phyloP scores from a whole-genome alignment of 2,329 filamentous ascomycete species.

The Fusarium beomiforme region DNA sequence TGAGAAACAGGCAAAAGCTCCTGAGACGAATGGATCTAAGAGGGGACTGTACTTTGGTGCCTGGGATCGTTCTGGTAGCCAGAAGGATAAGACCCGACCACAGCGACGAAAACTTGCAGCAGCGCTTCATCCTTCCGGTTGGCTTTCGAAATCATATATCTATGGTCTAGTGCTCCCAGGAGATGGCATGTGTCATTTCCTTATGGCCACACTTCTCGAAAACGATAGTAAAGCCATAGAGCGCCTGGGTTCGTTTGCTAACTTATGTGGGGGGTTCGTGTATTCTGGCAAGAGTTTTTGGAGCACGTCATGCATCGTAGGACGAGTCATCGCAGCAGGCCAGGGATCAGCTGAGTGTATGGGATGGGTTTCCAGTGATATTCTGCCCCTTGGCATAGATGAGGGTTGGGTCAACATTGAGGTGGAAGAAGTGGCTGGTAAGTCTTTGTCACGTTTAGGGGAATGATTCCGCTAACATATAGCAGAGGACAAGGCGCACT shows the following conservation, averaged over 20 bases:
- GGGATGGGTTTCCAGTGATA: constrained; percentile 73
- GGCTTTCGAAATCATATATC: constrained; percentile 75
- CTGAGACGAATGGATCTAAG: constrained; percentile 48
- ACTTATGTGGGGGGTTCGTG: constrained; percentile 71
- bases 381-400: constrained; percentile 60
- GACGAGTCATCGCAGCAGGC: constrained; percentile 70
- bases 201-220: constrained; percentile 74
- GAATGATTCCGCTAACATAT: constrained; percentile 19
- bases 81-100: constrained; percentile 49
- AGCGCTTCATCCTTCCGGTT: constrained; percentile 67
- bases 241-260: constrained; percentile 68
- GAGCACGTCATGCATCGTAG: constrained; percentile 73
- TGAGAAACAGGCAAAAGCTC: constrained; percentile 41
- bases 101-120: constrained; percentile 66
- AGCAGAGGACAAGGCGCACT: constrained; percentile 59
- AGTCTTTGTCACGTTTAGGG: constrained; percentile 30
- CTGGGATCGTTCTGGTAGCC: constrained; percentile 49
- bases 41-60: constrained; percentile 60
- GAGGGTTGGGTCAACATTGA: constrained; percentile 70
- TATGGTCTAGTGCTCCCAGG: constrained; percentile 73
- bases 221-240: constrained; percentile 69
- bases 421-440: constrained; percentile 63
- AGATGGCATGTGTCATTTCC: constrained; percentile 68
- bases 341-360: constrained; percentile 71
- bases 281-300: constrained; percentile 73